Percentiles rank a stretch among this genome's conserved stretches.
phyloP scores from a whole-genome alignment of 176 grass and related monocot genomes.

The Sorghum bicolor region Sorghum_bicolor_NCBIv3 NC_012870.2:7321501-7322000 shows the following conservation, averaged over 20 bases:
- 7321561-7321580: constrained; percentile 4
- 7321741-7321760: not conserved
- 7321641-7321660: not conserved
- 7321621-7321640: not conserved
- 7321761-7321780: not conserved
- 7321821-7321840: not conserved
- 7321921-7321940: not conserved
- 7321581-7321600: constrained; percentile 3
- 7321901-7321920: not conserved
- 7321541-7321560: constrained; percentile 17
- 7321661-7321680: not conserved
- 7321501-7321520: constrained; percentile 7
- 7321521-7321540: constrained; percentile 10
- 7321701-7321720: not conserved
- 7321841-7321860: not conserved
- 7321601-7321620: constrained; percentile 2
- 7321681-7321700: not conserved
- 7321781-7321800: not conserved
- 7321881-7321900: not conserved
- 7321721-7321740: not conserved
- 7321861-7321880: not conserved
- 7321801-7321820: not conserved
- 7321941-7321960: not conserved
- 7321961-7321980: not conserved
- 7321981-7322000: not conserved